These are phyloP conservation scores for Neurospora intermedia DNA, from an alignment of 495 filamentous ascomycete genomes.

Conservation along the genomic window DNA sequence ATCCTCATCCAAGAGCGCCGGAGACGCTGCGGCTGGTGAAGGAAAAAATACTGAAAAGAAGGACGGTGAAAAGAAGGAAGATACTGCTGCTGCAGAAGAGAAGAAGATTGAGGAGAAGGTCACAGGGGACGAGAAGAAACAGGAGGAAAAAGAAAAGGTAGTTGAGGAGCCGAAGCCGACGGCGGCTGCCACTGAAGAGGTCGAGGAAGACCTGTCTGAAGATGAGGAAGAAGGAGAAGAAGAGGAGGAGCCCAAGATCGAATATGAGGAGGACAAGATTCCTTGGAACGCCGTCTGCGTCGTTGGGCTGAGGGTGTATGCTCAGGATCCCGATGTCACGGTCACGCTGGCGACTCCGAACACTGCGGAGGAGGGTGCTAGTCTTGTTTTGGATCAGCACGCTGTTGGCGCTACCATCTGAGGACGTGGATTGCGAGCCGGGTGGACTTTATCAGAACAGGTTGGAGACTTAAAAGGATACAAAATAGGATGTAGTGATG, in stretches of 20 bases:
- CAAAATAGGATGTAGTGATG: neutral
- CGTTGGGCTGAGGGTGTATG: conserved; percentile 40
- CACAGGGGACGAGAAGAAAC: neutral
- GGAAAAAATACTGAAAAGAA: conserved; percentile 4
- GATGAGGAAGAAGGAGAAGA: conserved; percentile 4
- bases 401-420: conserved; percentile 17
- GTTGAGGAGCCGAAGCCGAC: neutral
- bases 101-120: neutral
- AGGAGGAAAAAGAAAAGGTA: neutral
- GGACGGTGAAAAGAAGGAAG: conserved; percentile 3
- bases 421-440: neutral
- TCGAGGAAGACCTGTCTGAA: conserved; percentile 3
- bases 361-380: conserved; percentile 16
- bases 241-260: conserved; percentile 6
- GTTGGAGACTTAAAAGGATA: neutral
- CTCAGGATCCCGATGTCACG: conserved; percentile 28
- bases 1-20: neutral
- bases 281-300: conserved; percentile 47
- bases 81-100: neutral
- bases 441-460: too few species aligned
- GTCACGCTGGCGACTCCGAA: conserved; percentile 31
- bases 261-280: conserved; percentile 9
- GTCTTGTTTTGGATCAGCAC: conserved; percentile 14
- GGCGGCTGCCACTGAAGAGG: neutral
- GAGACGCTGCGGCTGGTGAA: neutral